Evolutionary conservation across 805 yeast species (phyloP), one percentile per base, ranked within the genome.

Genomic region (Zygoascus tannicola): DNA sequence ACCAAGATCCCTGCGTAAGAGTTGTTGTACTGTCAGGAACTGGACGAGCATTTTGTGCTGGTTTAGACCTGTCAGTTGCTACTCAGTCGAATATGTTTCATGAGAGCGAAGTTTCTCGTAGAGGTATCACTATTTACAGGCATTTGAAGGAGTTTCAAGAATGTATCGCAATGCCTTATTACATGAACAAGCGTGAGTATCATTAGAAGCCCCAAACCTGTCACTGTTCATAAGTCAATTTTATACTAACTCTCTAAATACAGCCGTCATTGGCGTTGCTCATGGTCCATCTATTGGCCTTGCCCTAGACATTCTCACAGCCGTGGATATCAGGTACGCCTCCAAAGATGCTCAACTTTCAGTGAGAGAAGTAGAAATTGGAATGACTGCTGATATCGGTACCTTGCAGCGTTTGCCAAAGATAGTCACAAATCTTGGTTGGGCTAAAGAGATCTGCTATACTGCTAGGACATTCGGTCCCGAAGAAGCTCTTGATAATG

Each of bases 331-430:
- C 20, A 70, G 88, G 41, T 58, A 78, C 10, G 76, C 77, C 8
- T 63, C 78, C 2, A 62, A 63, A 23, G 81, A 74, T 50, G 70
- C 74, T 12, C 62, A 56, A 33, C 68, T 81, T 50, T 70, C 81
- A 35, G 73, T 84, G 45, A 74, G 81, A 45, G 94, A 83, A 62
- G 76, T 82, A 47, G 75, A 77, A 49, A 68, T 83, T 43, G 92
- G 90, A 2, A 69, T 84, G 56, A 73, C 84, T 32, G 87, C 92
- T 1, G 92, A 84, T 57, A 80, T 83, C 55, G 94, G 94, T 3
- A 71, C 84, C 1, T 65, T 83, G 46, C 88, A 83, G 61, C 68
- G 90, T 56, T 55, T 81, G 45, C 80, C 85, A 4, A 55, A 56
- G 16, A 45, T 78, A 1, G 71, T 72, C 16, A 71, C 70, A 35